phyloP scores from a whole-genome alignment of 179 eudicot genomes.

The Actinidia polygama region DNA sequence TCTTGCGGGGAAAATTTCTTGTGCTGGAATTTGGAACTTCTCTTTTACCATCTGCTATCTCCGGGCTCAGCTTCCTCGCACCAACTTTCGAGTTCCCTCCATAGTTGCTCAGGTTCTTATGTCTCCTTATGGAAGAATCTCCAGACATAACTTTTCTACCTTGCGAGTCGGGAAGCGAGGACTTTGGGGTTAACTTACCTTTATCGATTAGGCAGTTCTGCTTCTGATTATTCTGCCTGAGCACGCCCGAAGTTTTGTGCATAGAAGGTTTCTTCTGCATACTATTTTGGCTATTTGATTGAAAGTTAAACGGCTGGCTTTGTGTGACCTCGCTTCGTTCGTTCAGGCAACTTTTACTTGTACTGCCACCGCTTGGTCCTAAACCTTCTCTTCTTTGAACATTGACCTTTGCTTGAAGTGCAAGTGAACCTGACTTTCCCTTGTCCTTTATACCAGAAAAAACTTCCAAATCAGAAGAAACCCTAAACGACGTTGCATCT shows the following conservation, averaged over 20 bases:
- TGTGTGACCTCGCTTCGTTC: conserved; percentile 45
- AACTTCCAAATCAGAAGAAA: conserved; percentile 51
- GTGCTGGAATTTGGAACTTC: conserved; percentile 45
- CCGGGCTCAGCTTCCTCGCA: conserved; percentile 63
- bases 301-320: conserved; percentile 47
- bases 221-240: conserved; percentile 86
- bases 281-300: conserved; percentile 46
- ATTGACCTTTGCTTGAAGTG: conserved; percentile 92
- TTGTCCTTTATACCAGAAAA: conserved; percentile 45
- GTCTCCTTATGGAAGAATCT: conserved; percentile 44
- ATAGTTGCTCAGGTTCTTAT: conserved; percentile 39
- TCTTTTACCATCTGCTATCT: conserved; percentile 47
- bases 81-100: conserved; percentile 45
- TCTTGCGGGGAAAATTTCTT: conserved; percentile 61
- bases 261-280: conserved; percentile 52
- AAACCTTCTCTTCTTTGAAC: conserved; percentile 87
- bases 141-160: conserved; percentile 49
- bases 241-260: conserved; percentile 45
- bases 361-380: conserved; percentile 32
- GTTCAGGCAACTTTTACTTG: conserved; percentile 39
- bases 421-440: conserved; percentile 83
- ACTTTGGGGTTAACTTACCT: conserved; percentile 54
- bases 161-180: conserved; percentile 35
- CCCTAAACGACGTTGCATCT: conserved; percentile 37
- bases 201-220: conserved; percentile 60